These are phyloP conservation scores for Talaromyces proteolyticus DNA, from an alignment of 495 filamentous ascomycete genomes.

Conservation along the genomic window DNA sequence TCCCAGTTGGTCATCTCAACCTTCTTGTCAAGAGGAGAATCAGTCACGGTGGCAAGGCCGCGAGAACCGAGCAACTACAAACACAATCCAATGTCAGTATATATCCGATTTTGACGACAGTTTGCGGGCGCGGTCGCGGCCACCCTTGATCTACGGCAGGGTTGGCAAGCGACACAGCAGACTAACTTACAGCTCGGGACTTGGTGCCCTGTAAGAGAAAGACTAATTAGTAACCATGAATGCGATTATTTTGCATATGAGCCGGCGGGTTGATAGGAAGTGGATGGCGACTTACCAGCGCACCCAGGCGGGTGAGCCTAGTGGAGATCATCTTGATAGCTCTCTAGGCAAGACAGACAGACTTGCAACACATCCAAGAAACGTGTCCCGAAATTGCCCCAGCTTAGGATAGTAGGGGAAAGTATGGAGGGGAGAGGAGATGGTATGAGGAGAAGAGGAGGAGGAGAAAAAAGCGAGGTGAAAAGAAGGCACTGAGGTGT, in stretches of 20 bases:
- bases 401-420: constrained; percentile 30
- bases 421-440: constrained; percentile 9
- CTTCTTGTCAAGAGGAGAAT: constrained; percentile 64
- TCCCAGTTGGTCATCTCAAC: constrained; percentile 78
- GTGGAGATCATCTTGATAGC: constrained; percentile 50
- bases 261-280: no score
- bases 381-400: constrained; percentile 7
- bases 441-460: constrained; percentile 17
- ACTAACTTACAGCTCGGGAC: constrained; percentile 48
- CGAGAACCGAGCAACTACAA: constrained; percentile 44
- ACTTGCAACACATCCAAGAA: constrained; percentile 32
- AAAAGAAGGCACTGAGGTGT: constrained; percentile 40
- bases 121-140: no score
- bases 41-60: constrained; percentile 55
- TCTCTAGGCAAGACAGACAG: constrained; percentile 26
- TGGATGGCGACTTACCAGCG: constrained; percentile 43
- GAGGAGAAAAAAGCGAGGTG: constrained; percentile 29
- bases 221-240: constrained; percentile 17
- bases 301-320: constrained; percentile 50
- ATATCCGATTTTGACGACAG: no score
- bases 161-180: constrained; percentile 1
- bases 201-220: constrained; percentile 32
- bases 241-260: no score
- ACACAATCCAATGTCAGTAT: constrained; percentile 17
- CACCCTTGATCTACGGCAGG: not conserved